A percentile compares a stretch with the other conserved stretches of the same genome.
These are phyloP conservation scores for Spergularia azorica DNA, from an alignment of 179 eudicot species.

Conservation along the genomic window DNA sequence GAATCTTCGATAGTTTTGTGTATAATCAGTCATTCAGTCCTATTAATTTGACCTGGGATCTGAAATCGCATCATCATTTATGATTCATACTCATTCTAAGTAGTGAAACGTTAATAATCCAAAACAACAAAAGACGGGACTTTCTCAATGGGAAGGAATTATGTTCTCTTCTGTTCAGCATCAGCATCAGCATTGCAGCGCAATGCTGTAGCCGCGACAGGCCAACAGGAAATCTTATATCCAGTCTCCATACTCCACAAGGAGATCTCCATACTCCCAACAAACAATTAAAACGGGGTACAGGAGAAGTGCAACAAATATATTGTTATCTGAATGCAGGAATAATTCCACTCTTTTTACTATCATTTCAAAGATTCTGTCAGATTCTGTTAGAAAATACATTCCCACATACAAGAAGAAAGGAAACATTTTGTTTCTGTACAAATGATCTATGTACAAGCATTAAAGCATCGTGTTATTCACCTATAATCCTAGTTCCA, in stretches of 20 bases:
- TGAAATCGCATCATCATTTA: neutral
- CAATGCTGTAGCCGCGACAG: too few species aligned
- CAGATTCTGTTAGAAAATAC: conserved; percentile 16
- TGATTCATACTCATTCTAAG: neutral
- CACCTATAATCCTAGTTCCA: conserved; percentile 2
- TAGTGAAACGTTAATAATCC: neutral
- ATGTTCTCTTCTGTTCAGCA: too few species aligned
- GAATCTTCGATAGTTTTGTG: neutral
- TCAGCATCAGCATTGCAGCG: too few species aligned
- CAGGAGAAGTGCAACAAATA: neutral
- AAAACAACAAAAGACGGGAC: too few species aligned
- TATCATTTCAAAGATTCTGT: conserved; percentile 21
- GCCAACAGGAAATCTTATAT: too few species aligned
- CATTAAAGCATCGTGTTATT: conserved; percentile 25
- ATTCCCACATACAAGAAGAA: conserved; percentile 25
- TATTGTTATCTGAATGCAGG: neutral
- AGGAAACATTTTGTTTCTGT: conserved; percentile 20
- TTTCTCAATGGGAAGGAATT: too few species aligned
- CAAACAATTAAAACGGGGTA: neutral
- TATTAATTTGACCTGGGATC: neutral
- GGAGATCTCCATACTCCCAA: too few species aligned
- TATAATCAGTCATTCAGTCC: neutral
- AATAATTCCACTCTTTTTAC: neutral
- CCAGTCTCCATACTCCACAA: too few species aligned
- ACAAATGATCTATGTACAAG: conserved; percentile 40